Base-by-base conservation (phyloP, 306 rosid genomes). In the Medicago arabica region DNA sequence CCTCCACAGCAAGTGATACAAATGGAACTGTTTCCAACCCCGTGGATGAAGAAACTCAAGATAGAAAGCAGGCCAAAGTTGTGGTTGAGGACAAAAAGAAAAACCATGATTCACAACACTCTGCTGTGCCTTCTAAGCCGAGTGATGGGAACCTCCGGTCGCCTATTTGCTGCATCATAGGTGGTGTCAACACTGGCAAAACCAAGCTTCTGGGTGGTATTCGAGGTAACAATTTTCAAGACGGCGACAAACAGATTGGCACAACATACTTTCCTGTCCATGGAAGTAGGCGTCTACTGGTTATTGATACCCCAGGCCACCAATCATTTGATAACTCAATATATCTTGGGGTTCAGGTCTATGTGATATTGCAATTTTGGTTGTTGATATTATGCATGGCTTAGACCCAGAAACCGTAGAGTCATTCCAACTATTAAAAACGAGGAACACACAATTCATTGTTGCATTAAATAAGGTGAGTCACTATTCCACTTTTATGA, bases 91-190 rank as follows among this genome's bases (percentile, higher is more conserved):
- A 23, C 28, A 23, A 23, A 23, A 23, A 23, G 28, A 23, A 23
- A 23, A 23, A 23, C 2, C 28, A 23, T 23, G 28, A 23, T 23
- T 23, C 28, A 23, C 28, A 23, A 23, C 28, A 23, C 28, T 23
- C 88, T 53, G 85, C 66, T 67, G 71, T 69, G 63, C 66, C 85
- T 79, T 39, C 85, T 57, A 84, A 83, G 57, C 77, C 83, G 10
- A 57, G 72, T 86, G 97, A 88, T 72, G 90, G 85, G 21, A 81
- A 89, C 82, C 99, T 95, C 54, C 98, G 98, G 6, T 95, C 98
- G 28, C 99, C 99, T 55, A 95, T 95, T 73, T 95, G 99, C 88
- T 92, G 98, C 82, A 95, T 95, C 77, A 95, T 92, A 98, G 99
- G 99, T 57, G 98, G 92, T 82, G 99, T 95, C 19, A 97, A 95